phyloP scores from a whole-genome alignment of 257 asterid genomes.

The Anisodus acutangulus region DNA sequence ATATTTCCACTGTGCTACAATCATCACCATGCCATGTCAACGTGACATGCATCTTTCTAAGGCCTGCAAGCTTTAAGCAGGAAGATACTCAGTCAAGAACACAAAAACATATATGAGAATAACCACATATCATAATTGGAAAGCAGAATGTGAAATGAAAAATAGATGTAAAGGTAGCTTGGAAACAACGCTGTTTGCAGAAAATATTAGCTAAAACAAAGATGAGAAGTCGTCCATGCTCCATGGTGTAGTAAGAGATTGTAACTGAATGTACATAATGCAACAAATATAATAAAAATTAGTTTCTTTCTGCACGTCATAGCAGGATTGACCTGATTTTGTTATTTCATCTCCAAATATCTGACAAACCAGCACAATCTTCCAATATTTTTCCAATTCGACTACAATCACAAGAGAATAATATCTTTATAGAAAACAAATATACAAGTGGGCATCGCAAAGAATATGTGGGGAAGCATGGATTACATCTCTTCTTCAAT shows the following conservation, averaged over 20 bases:
- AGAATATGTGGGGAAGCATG: not conserved
- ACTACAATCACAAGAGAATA: not conserved
- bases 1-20: constrained; percentile 68
- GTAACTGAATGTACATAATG: not conserved
- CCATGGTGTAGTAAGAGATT: not conserved
- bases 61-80: constrained; percentile 79
- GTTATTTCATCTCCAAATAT: not conserved
- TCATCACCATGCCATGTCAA: constrained; percentile 65
- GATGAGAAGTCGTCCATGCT: not conserved
- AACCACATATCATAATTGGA: not conserved
- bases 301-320: not conserved
- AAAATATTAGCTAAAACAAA: not conserved
- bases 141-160: not conserved
- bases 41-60: constrained; percentile 59
- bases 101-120: not conserved
- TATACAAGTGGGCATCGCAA: not conserved
- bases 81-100: constrained; percentile 31
- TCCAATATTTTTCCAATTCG: not conserved
- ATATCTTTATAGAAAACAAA: not conserved
- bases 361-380: not conserved
- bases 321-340: not conserved
- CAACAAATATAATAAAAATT: not conserved
- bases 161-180: not conserved
- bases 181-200: not conserved
- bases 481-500: constrained; percentile 17